Conservation (phyloP, 2,329 filamentous ascomycete species). For the Teratosphaeria viscida region DNA sequence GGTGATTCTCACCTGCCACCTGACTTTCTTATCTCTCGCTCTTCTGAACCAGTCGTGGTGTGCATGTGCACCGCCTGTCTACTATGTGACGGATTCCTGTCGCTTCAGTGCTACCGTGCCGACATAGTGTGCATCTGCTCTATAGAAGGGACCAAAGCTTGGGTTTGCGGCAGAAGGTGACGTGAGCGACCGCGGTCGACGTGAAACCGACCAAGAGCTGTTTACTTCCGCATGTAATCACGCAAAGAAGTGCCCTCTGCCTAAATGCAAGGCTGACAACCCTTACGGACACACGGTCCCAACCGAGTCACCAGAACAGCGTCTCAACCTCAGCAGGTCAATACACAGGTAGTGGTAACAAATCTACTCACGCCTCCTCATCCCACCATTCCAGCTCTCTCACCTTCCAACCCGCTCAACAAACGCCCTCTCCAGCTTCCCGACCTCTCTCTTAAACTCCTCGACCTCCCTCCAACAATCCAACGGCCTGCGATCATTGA, state of each 20-base stretch:
- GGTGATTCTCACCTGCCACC: background rate
- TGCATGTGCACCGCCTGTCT: too few species aligned
- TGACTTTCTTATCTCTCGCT: background rate
- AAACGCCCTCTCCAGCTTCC: conserved; percentile 74
- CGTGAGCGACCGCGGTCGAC: background rate
- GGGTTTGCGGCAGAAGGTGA: background rate
- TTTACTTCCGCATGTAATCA: background rate
- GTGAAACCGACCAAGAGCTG: background rate
- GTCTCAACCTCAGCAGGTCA: background rate
- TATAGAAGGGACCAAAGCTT: background rate
- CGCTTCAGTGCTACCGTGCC: too few species aligned
- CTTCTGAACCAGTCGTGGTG: background rate
- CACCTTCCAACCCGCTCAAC: conserved; percentile 65
- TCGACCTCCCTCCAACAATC: conserved; percentile 94
- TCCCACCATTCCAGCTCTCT: conserved; percentile 4
- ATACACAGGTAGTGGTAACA: background rate
- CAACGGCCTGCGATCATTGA: conserved; percentile 76
- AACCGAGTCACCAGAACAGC: background rate
- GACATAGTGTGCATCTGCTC: background rate
- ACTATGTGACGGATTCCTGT: too few species aligned
- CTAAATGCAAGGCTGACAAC: background rate
- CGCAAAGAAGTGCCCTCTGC: background rate
- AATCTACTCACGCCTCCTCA: background rate
- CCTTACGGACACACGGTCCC: background rate
- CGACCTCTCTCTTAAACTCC: conserved; percentile 79